Evolutionary conservation across 2,329 filamentous ascomycete species (phyloP).

Genomic region (Colletotrichum abscissum): DNA sequence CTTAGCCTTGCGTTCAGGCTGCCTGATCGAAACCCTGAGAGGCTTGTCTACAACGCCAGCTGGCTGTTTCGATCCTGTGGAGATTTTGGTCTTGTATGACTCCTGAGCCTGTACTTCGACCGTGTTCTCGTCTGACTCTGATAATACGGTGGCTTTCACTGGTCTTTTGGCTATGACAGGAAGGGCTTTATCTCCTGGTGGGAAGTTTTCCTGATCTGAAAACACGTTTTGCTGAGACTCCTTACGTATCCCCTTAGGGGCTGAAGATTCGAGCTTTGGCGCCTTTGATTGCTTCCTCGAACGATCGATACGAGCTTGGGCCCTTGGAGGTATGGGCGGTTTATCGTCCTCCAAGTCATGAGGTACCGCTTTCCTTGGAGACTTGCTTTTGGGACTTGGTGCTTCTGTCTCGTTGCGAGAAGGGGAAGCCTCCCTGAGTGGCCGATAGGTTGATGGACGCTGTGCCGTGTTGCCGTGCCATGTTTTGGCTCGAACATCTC

Average conservation of each 20-base stretch:
- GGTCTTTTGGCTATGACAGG: neutral
- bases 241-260: neutral
- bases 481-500: constrained; percentile 21
- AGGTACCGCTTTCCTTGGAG: neutral
- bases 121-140: neutral
- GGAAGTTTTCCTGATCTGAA: neutral
- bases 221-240: neutral
- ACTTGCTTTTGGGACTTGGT: constrained; percentile 1
- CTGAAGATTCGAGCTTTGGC: neutral
- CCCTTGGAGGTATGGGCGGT: constrained; percentile 17
- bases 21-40: constrained; percentile 20
- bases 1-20: constrained; percentile 38
- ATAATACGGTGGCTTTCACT: neutral
- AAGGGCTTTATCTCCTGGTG: neutral
- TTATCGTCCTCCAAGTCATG: neutral
- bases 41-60: neutral
- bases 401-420: neutral
- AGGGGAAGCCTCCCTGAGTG: neutral
- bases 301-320: constrained; percentile 12
- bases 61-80: neutral
- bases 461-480: constrained; percentile 30
- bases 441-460: constrained; percentile 22
- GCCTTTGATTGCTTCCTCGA: neutral
- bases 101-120: neutral
- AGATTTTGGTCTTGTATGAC: neutral